Evolutionary conservation across 225 moss, liverwort and hornwort species (phyloP), one percentile per base, ranked within the genome.

Genomic region (Ulota crispa): DNA sequence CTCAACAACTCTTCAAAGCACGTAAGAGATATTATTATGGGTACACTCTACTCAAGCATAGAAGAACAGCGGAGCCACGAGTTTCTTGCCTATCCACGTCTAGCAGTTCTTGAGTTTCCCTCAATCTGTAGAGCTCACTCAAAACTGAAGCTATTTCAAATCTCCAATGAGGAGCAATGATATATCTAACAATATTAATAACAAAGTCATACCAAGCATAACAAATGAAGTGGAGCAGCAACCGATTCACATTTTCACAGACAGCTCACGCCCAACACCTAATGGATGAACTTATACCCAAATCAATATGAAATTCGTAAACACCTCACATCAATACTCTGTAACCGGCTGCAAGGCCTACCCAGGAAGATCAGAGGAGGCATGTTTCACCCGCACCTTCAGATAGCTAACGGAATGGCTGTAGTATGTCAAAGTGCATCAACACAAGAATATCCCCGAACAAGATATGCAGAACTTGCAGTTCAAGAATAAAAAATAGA

Each of bases 11-110:
- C 19, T 72, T 71, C 27, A 72, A 61, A 72, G 70, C 78, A 64
- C 56, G 15, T 18, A 52, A 50, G 10, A 31, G 52, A 24, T 14
- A 36, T 36, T 52, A 80, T 60, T 45, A 57, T 76, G 41, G 16
- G 21, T 63, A 31, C 21, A 47, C 45, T 61, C 70, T 70, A 63
- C 23, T 30, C 70, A 63, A 70, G 39, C 39, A 42, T 16, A 28
- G 61, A 43, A 57, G 23, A 39, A 61, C 56, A 57, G 32, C 37
- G 9, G 21, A 57, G 27, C 21, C 36, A 83, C 70, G 42, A 63
- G 26, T 64, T 71, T 83, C 66, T 83, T 45, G 73, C 56, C 59
- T 43, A 72, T 66, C 67, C 52, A 52, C 30, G 39, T 70, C 47
- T 36, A 76, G 36, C 47, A 76, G 21, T 60, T 68, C 62, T 26